A percentile compares a stretch with the other conserved stretches of the same genome.
These are phyloP conservation scores for Lodderomyces orthopsilosis DNA, from an alignment of 1,139 yeast genomes.

Conservation along the genomic window DNA sequence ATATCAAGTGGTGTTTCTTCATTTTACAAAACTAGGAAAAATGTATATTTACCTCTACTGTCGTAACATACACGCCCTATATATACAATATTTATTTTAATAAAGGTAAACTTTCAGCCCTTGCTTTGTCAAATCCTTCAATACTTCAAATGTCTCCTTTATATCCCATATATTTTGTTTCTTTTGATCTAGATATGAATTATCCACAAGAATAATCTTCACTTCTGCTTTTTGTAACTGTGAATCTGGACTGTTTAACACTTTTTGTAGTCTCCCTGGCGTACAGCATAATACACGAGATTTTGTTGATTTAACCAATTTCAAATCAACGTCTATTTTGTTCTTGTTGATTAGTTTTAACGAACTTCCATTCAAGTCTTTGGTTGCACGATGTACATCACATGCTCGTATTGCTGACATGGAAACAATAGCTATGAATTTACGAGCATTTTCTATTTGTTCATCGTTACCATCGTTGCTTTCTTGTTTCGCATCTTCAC, in stretches of 20 bases:
- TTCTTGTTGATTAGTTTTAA: constrained; percentile 68
- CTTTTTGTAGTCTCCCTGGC: constrained; percentile 58
- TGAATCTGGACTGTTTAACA: constrained; percentile 41
- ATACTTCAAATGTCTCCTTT: constrained; percentile 41
- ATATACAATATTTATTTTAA: constrained; percentile 16
- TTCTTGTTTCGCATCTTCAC: constrained; percentile 6
- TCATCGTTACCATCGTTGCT: constrained; percentile 11
- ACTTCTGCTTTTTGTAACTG: constrained; percentile 46
- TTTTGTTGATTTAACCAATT: constrained; percentile 46
- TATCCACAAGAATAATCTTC: constrained; percentile 59
- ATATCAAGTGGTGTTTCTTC: constrained; percentile 26
- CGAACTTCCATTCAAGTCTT: constrained; percentile 53
- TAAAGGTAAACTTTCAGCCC: constrained; percentile 53
- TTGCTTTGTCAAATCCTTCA: constrained; percentile 38
- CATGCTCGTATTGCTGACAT: constrained; percentile 75
- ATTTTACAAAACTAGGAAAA: constrained; percentile 29
- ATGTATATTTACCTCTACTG: constrained; percentile 38
- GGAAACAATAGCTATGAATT: constrained; percentile 56
- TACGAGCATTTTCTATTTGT: constrained; percentile 26
- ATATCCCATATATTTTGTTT: constrained; percentile 63
- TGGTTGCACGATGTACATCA: constrained; percentile 63
- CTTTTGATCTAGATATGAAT: constrained; percentile 61
- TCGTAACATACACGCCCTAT: constrained; percentile 7
- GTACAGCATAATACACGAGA: constrained; percentile 60
- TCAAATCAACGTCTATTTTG: constrained; percentile 56